Base-by-base conservation (phyloP, 495 filamentous ascomycete species). In the Penicillium pancosmium region DNA sequence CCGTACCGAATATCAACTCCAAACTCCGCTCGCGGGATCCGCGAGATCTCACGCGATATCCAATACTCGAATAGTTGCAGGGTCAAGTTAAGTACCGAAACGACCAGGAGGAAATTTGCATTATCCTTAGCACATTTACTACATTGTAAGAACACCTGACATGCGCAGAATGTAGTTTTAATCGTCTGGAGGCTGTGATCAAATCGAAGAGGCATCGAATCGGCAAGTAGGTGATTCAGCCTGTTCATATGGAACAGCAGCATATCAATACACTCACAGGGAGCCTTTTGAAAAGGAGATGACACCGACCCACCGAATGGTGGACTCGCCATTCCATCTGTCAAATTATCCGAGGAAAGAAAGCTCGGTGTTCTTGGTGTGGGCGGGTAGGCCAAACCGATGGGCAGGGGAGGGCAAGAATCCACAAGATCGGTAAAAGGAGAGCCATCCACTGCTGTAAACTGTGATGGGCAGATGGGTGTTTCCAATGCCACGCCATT, bases 151-250 rank as follows among this genome's bases (percentile, higher is more conserved):
- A 78, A 78, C 13, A 67, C 55, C 13, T 65, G 74, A 35, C 72
- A 75, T 33, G 69, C 64, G 4, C 64, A 61, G 23, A 78, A 67
- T 3, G 74, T 70, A 5, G 67, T 56, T 52, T 69, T 68, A 52
- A 78, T 71, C 6, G 62, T 55, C 52, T 77, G 73, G 25, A 80
- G 66, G 47, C 69, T 72, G 25, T 73, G 71, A 31, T 80, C 77
- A 40, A 78, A 73, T 16, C 72, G 70, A 10, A 70, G 62, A 11
- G 69, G 65, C 35, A 66, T 47, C 3, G 71, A 52, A 27, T 73
- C 73, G 27, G 60, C 61, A 2, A 68, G 68, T 16, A 78, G 63
- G 19, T 73, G 66, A 16, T 69, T 74, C 19, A 80, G 60, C 19
- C 68, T 72, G 47, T 69, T 70, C 67, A 73, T 65, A 41, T 76